These are phyloP conservation scores for Sclerotiophoma versabilis DNA, from an alignment of 2,329 filamentous ascomycete genomes.

Conservation along the genomic window DNA sequence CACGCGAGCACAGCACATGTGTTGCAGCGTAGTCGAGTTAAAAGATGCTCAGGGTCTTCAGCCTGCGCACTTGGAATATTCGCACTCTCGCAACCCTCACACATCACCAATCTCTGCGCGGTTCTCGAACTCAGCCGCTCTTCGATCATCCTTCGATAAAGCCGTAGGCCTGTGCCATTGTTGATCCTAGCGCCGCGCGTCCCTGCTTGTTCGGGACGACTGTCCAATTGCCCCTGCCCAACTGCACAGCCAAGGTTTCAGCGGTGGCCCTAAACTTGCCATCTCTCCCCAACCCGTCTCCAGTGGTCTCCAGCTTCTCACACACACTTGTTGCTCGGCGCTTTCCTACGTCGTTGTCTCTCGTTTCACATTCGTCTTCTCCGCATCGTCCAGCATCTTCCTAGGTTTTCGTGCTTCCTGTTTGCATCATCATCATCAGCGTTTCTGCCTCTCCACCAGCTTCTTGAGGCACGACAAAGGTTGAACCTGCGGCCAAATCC, in stretches of 20 bases:
- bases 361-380: conserved; percentile 45
- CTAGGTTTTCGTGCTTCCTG: conserved; percentile 15
- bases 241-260: conserved; percentile 38
- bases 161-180: conserved; percentile 21
- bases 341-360: conserved; percentile 36
- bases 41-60: conserved; percentile 6
- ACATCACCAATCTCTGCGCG: conserved; percentile 11
- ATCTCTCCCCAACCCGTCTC: conserved; percentile 24
- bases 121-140: conserved; percentile 30
- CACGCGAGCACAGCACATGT: conserved; percentile 22
- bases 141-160: conserved; percentile 26
- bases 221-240: conserved; percentile 30
- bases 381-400: conserved; percentile 15
- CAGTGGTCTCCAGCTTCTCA: conserved; percentile 26
- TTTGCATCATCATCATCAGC: conserved; percentile 21
- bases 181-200: conserved; percentile 35
- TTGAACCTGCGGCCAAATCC: conserved; percentile 45
- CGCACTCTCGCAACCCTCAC: neutral
- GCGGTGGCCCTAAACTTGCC: conserved; percentile 36
- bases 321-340: conserved; percentile 25
- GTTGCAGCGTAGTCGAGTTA: conserved; percentile 10
- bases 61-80: neutral
- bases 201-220: conserved; percentile 32
- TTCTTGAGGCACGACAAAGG: conserved; percentile 40
- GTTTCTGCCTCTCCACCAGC: conserved; percentile 18